phyloP scores from a whole-genome alignment of 176 grass and related monocot genomes.

The Phoenix roebelenii region DNA sequence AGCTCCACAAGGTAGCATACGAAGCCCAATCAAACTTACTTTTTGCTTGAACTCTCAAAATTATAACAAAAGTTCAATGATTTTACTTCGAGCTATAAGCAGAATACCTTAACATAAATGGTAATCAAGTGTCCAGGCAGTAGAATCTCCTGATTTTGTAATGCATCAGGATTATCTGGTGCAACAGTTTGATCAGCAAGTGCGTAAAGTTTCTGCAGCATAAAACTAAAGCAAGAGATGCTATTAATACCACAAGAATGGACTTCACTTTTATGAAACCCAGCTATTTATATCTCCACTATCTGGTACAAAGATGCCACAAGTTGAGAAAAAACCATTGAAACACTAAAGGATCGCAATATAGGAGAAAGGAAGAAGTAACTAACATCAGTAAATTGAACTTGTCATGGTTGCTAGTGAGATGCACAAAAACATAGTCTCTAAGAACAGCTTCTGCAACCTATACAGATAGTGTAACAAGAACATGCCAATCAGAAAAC shows the following conservation, averaged over 20 bases:
- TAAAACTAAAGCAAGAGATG: constrained; percentile 57
- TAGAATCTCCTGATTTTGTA: constrained; percentile 91
- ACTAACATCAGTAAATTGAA: constrained; percentile 87
- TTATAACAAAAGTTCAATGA: no score
- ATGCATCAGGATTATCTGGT: constrained; percentile 84
- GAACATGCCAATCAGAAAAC: background rate
- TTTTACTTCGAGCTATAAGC: background rate
- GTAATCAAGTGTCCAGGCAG: constrained; percentile 85
- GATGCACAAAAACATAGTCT: constrained; percentile 76
- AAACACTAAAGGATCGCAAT: background rate
- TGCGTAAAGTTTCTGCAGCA: constrained; percentile 97
- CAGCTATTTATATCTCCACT: no score
- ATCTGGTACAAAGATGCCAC: no score
- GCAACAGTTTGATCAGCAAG: constrained; percentile 84
- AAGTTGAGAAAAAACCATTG: constrained; percentile 14
- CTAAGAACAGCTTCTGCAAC: constrained; percentile 89
- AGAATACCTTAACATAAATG: constrained; percentile 64
- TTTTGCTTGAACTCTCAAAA: no score
- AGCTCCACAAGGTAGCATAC: no score
- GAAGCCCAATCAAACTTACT: no score
- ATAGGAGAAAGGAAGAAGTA: constrained; percentile 18
- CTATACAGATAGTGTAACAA: constrained; percentile 22
- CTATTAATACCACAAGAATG: background rate
- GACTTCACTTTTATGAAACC: no score
- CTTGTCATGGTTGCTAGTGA: constrained; percentile 66